These are phyloP conservation scores for Botrytis byssoidea DNA, from an alignment of 2,329 filamentous ascomycete species.

Conservation along the genomic window DNA sequence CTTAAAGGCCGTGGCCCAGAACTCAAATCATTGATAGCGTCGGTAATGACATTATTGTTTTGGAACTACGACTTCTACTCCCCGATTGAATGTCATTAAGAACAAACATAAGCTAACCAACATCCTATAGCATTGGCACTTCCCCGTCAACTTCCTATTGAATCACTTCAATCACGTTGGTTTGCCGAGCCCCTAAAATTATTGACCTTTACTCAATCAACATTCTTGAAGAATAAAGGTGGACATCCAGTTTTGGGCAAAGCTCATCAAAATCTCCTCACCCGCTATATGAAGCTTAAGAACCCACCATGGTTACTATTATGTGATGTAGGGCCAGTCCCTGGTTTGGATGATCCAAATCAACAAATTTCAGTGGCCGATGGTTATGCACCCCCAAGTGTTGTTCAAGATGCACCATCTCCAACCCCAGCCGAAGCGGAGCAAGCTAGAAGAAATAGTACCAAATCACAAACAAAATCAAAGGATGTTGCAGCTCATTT, in stretches of 20 bases:
- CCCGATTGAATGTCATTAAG: not conserved
- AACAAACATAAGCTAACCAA: constrained; percentile 26
- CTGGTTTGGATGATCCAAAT: constrained; percentile 39
- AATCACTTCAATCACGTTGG: constrained; percentile 63
- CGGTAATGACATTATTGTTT: constrained; percentile 28
- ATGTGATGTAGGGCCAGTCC: constrained; percentile 58
- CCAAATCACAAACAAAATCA: constrained; percentile 46
- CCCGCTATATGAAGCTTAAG: constrained; percentile 63
- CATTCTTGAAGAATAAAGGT: constrained; percentile 59
- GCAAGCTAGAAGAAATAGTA: constrained; percentile 41
- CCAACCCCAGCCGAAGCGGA: constrained; percentile 71
- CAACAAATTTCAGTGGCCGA: constrained; percentile 34
- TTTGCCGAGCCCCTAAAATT: constrained; percentile 67
- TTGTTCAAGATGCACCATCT: constrained; percentile 41
- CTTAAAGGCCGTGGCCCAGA: constrained; percentile 23
- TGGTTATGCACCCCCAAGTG: constrained; percentile 43
- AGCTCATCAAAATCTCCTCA: constrained; percentile 60
- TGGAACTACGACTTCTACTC: constrained; percentile 33
- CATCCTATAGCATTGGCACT: constrained; percentile 48
- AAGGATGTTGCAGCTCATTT: constrained; percentile 64
- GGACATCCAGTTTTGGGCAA: constrained; percentile 62
- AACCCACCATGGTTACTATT: constrained; percentile 61
- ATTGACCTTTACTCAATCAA: constrained; percentile 52
- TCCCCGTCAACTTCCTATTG: constrained; percentile 57
- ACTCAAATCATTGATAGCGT: constrained; percentile 35